Conservation (phyloP, 2,329 filamentous ascomycete species). For the Cercospora sp. region DNA sequence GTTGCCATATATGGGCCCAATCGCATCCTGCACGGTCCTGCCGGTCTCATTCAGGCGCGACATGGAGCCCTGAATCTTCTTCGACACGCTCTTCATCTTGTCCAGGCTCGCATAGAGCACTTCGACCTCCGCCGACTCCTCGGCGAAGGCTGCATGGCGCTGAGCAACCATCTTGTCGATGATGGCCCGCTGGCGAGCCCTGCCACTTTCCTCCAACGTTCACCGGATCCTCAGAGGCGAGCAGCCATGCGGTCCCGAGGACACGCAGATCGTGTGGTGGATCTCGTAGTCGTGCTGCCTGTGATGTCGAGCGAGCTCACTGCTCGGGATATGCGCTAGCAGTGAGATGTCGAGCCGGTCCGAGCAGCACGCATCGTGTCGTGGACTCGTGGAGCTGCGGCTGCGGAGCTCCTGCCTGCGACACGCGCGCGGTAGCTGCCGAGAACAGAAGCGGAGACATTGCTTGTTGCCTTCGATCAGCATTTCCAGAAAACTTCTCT, state of each 20-base stretch:
- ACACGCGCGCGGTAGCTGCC: background rate
- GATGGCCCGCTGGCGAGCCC: slow-evolving; percentile 11
- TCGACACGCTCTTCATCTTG: slow-evolving; percentile 89
- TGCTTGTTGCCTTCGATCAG: background rate
- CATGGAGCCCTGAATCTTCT: slow-evolving; percentile 90
- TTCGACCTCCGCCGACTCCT: slow-evolving; percentile 68
- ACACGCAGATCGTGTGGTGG: background rate
- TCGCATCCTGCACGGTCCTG: slow-evolving; percentile 86
- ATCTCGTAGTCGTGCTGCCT: background rate
- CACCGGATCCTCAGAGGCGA: background rate
- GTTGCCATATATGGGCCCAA: slow-evolving; percentile 88
- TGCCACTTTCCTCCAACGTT: background rate
- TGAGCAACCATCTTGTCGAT: slow-evolving; percentile 52
- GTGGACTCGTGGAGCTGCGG: background rate
- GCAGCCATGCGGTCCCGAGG: background rate
- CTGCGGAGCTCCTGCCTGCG: background rate
- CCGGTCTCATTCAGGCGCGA: slow-evolving; percentile 82
- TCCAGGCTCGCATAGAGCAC: slow-evolving; percentile 71
- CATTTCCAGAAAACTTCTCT: background rate
- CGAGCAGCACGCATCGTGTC: background rate
- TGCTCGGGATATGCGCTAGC: background rate
- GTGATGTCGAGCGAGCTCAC: background rate
- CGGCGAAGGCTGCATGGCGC: slow-evolving; percentile 60
- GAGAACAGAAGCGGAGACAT: background rate
- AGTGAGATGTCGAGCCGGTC: background rate